These are phyloP conservation scores for Solanum clarkiae DNA, from an alignment of 257 asterid genomes.

Conservation along the genomic window DNA sequence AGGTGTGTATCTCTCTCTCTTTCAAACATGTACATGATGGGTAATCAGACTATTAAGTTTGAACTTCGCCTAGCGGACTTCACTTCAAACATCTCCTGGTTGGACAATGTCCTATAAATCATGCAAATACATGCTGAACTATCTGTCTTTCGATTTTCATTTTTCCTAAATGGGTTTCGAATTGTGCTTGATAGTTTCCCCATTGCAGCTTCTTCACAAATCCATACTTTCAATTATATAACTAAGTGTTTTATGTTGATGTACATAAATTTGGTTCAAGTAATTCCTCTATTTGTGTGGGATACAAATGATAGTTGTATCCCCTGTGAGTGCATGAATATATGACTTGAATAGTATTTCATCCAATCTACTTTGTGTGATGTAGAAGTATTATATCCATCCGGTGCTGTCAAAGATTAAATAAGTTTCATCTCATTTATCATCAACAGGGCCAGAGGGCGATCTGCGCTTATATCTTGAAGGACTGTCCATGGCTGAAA, in stretches of 20 bases:
- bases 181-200: neutral
- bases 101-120: neutral
- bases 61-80: neutral
- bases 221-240: neutral
- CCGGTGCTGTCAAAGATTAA: neutral
- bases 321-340: neutral
- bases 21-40: neutral
- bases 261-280: neutral
- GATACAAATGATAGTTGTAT: neutral
- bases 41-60: neutral
- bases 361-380: neutral
- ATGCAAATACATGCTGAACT: neutral
- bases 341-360: neutral
- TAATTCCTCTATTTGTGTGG: neutral
- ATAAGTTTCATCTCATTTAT: neutral
- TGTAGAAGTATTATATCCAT: neutral
- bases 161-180: neutral
- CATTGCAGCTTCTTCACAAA: neutral
- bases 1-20: conserved; percentile 34
- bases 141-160: neutral
- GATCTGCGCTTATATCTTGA: conserved; percentile 64
- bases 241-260: neutral
- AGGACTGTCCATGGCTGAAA: conserved; percentile 52
- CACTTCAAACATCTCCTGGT: neutral
- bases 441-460: conserved; percentile 58